Conservation (phyloP, 2,329 filamentous ascomycete genomes). For the Verticillium isaacii region DNA sequence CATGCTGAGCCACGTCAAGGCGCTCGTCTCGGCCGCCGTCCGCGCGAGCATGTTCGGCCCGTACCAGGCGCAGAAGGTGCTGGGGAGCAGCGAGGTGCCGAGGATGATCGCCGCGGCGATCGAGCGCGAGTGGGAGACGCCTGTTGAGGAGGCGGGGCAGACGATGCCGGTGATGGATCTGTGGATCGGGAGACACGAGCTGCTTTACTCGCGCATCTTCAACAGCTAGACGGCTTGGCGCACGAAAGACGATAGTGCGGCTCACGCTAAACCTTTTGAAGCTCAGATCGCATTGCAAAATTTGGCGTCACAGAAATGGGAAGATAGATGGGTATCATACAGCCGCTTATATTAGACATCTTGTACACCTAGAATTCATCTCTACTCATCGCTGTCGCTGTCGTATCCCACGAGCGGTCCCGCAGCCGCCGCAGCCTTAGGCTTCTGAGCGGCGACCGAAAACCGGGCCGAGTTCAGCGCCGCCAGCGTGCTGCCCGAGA, state of each 20-base stretch:
- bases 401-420: conserved; percentile 85
- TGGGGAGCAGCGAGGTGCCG: conserved; percentile 59
- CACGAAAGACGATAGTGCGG: not conserved
- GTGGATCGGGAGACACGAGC: conserved; percentile 78
- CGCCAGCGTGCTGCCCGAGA: conserved; percentile 77
- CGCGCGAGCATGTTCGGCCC: conserved; percentile 74
- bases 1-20: conserved; percentile 71
- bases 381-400: conserved; percentile 67
- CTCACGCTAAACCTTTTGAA: not conserved
- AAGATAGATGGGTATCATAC: conserved; percentile 8
- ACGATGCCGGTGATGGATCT: conserved; percentile 73
- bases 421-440: conserved; percentile 45
- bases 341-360: conserved; percentile 6
- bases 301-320: not conserved
- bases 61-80: conserved; percentile 70
- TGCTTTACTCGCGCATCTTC: conserved; percentile 81
- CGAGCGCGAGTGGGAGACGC: conserved; percentile 52
- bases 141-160: conserved; percentile 65
- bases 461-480: conserved; percentile 62
- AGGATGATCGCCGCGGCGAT: conserved; percentile 53
- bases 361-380: conserved; percentile 55
- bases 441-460: conserved; percentile 44
- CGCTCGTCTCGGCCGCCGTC: conserved; percentile 71
- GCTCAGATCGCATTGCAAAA: not conserved
- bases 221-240: conserved; percentile 56